Evolutionary conservation across 192 early-diverging fungal genomes (phyloP).

Genomic region (Jimgerdemannia flammicorona): DNA sequence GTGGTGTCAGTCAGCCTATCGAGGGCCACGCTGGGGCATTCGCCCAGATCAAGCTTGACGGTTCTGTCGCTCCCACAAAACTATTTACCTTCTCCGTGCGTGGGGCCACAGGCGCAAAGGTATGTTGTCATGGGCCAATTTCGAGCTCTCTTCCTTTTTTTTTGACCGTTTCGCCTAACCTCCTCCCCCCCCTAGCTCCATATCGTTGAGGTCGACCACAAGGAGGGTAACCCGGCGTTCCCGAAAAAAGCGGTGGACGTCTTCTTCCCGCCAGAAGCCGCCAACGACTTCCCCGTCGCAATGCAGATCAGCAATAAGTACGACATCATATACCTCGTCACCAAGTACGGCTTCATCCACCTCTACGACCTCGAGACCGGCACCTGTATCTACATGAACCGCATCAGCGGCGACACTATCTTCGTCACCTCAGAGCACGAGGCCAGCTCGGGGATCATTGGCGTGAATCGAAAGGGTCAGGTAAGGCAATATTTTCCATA

Average conservation of each 20-base stretch:
- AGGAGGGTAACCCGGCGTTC: constrained; percentile 86
- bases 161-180: background rate
- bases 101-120: constrained; percentile 75
- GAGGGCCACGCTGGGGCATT: constrained; percentile 98
- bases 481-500: constrained; percentile 24
- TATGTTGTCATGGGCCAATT: constrained; percentile 17
- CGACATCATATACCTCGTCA: constrained; percentile 92
- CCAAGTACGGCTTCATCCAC: constrained; percentile 98
- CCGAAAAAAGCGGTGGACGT: constrained; percentile 90
- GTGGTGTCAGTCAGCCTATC: constrained; percentile 87
- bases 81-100: constrained; percentile 94
- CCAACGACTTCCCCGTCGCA: constrained; percentile 91
- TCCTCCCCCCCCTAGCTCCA: constrained; percentile 58
- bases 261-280: constrained; percentile 95
- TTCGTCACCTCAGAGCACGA: constrained; percentile 95
- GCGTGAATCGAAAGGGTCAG: constrained; percentile 95
- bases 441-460: constrained; percentile 83
- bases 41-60: constrained; percentile 84
- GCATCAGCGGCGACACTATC: constrained; percentile 97
- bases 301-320: constrained; percentile 96
- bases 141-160: background rate
- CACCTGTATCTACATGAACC: constrained; percentile 95
- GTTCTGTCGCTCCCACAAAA: constrained; percentile 68
- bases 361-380: constrained; percentile 95
- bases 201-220: constrained; percentile 95